Evolutionary conservation across 331 rosid species (phyloP).

Genomic region (Cydonia oblonga): DNA sequence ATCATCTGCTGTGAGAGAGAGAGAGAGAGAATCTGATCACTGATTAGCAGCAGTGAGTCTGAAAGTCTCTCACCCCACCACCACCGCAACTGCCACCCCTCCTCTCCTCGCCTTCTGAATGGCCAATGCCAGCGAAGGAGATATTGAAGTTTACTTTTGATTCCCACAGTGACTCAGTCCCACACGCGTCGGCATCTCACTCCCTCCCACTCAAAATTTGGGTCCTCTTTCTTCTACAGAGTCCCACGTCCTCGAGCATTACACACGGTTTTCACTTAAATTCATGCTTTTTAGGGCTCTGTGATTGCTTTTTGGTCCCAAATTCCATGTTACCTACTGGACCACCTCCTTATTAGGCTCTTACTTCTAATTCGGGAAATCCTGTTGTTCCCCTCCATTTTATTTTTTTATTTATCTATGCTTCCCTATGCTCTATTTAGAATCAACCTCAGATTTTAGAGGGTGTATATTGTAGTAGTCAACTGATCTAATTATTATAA

Average conservation of each 20-base stretch:
- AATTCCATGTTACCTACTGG: background rate
- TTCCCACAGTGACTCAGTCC: background rate
- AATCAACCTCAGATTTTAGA: background rate
- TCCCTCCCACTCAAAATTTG: background rate
- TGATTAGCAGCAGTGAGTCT: background rate
- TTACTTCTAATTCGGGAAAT: background rate
- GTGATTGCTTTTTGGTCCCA: background rate
- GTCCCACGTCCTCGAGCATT: background rate
- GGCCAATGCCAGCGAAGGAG: slow-evolving; percentile 10
- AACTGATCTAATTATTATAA: no score
- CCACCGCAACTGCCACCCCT: background rate
- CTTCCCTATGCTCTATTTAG: background rate
- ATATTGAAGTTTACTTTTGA: slow-evolving; percentile 1
- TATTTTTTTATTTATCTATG: background rate
- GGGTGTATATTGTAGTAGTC: no score
- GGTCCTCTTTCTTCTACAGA: background rate
- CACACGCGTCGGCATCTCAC: slow-evolving; percentile 6
- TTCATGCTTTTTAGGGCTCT: background rate
- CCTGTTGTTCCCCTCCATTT: background rate
- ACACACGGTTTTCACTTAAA: background rate
- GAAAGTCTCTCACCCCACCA: background rate
- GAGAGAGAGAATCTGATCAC: background rate
- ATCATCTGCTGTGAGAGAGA: background rate
- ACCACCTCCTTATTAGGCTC: background rate
- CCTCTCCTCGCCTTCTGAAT: background rate